Conservation (phyloP, 2,329 filamentous ascomycete species). For the Xylariales sp. region DNA sequence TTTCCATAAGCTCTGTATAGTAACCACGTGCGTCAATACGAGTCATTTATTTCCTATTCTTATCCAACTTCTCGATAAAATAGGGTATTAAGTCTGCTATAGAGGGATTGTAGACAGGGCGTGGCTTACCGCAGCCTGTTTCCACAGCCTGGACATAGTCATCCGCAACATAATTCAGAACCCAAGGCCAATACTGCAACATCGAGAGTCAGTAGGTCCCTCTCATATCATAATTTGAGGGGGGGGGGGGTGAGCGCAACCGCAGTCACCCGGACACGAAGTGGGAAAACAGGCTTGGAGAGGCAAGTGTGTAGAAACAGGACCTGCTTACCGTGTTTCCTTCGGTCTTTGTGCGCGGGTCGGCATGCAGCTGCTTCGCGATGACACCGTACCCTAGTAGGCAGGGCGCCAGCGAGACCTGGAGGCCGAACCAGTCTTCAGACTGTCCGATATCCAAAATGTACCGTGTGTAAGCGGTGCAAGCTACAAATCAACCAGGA, state of each 20-base stretch:
- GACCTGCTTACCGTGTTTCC: conserved; percentile 62
- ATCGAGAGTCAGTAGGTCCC: conserved; percentile 13
- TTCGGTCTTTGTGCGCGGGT: conserved; percentile 69
- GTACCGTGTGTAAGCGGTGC: conserved; percentile 80
- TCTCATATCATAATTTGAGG: not conserved
- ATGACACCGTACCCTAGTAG: conserved; percentile 89
- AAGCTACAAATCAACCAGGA: conserved; percentile 48
- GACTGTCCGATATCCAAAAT: conserved; percentile 89
- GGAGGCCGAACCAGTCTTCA: conserved; percentile 87
- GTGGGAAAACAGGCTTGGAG: not conserved
- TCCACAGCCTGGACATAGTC: conserved; percentile 81
- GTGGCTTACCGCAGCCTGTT: conserved; percentile 72
- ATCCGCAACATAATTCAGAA: conserved; percentile 85
- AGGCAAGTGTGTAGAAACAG: not conserved
- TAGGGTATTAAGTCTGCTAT: no score
- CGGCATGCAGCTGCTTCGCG: conserved; percentile 74
- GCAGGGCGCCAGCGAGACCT: conserved; percentile 86
- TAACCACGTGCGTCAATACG: conserved; percentile 4
- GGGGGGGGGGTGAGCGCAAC: not conserved
- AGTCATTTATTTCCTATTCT: not conserved
- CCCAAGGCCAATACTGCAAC: conserved; percentile 82
- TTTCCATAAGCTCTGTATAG: conserved; percentile 76
- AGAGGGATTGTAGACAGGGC: not conserved
- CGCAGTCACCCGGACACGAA: not conserved
- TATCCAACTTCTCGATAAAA: not conserved